These are phyloP conservation scores for Mollisiaceae sp. DNA, from an alignment of 2,329 filamentous ascomycete genomes.

Conservation along the genomic window DNA sequence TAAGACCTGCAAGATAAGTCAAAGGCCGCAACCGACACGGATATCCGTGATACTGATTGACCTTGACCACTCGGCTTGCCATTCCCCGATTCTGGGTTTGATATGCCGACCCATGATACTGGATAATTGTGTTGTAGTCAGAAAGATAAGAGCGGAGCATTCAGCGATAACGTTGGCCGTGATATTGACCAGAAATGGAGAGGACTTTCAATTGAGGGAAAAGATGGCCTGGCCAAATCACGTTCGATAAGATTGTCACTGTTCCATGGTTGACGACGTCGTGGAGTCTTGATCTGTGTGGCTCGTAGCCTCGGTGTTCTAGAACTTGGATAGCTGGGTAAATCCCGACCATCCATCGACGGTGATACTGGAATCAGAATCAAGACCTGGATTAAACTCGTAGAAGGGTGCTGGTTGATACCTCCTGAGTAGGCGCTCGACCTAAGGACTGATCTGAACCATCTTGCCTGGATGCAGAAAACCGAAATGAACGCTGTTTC, in stretches of 20 bases:
- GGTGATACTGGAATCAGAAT: background rate
- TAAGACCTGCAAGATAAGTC: constrained; percentile 8
- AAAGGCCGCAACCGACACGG: background rate
- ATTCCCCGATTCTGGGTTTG: background rate
- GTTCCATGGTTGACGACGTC: background rate
- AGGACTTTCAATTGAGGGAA: background rate
- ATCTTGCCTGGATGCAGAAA: too few species aligned
- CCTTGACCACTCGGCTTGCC: background rate
- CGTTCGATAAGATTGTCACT: background rate
- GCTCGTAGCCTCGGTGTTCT: background rate
- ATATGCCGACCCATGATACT: background rate
- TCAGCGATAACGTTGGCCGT: background rate
- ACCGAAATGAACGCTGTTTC: too few species aligned
- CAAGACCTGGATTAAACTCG: background rate
- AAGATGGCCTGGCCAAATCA: background rate
- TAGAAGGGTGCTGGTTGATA: background rate
- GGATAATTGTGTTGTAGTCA: background rate
- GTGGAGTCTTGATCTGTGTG: background rate
- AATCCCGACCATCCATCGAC: background rate
- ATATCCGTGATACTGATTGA: background rate
- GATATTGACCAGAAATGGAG: constrained; percentile 1
- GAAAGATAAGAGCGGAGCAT: constrained; percentile 8
- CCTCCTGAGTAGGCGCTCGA: too few species aligned
- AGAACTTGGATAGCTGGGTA: background rate
- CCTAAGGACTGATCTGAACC: too few species aligned